These are phyloP conservation scores for Acer yangbiense DNA, from an alignment of 345 rosid genomes.

Conservation along the genomic window DNA sequence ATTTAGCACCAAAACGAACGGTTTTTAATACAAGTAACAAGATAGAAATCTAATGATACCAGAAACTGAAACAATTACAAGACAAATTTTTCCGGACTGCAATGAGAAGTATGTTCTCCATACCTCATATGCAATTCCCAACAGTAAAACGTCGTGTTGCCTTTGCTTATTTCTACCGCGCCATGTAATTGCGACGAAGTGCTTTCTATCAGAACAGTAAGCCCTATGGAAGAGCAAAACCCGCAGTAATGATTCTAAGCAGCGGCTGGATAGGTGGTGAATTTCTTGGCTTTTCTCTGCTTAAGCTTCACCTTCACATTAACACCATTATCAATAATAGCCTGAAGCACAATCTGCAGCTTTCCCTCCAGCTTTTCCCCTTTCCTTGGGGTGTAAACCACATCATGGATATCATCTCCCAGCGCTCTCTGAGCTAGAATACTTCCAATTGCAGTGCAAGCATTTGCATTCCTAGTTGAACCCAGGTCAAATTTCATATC, in stretches of 20 bases:
- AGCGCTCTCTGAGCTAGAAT: conserved; percentile 74
- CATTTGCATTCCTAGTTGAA: conserved; percentile 68
- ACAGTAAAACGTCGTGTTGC: neutral
- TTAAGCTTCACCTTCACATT: conserved; percentile 83
- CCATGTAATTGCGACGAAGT: neutral
- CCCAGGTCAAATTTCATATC: conserved; percentile 81
- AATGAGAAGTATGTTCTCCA: too few relatives aligned
- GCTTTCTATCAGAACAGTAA: too few relatives aligned
- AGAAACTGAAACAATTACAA: neutral
- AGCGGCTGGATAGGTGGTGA: conserved; percentile 2
- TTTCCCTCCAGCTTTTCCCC: conserved; percentile 79
- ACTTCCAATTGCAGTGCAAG: conserved; percentile 75
- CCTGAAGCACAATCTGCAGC: conserved; percentile 70
- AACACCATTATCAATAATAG: conserved; percentile 42
- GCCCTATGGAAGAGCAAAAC: too few relatives aligned
- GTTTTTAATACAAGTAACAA: conserved; percentile 36
- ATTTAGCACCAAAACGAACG: conserved; percentile 63
- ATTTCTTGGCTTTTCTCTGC: conserved; percentile 55
- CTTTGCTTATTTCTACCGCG: neutral
- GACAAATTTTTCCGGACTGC: neutral
- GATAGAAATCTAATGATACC: neutral
- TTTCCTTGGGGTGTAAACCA: conserved; percentile 77
- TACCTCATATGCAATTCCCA: neutral
- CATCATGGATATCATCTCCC: conserved; percentile 78
- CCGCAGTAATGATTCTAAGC: too few relatives aligned